These are phyloP conservation scores for Bondarzewia mesenterica DNA, from an alignment of 1,284 basidiomycete species.

Conservation along the genomic window DNA sequence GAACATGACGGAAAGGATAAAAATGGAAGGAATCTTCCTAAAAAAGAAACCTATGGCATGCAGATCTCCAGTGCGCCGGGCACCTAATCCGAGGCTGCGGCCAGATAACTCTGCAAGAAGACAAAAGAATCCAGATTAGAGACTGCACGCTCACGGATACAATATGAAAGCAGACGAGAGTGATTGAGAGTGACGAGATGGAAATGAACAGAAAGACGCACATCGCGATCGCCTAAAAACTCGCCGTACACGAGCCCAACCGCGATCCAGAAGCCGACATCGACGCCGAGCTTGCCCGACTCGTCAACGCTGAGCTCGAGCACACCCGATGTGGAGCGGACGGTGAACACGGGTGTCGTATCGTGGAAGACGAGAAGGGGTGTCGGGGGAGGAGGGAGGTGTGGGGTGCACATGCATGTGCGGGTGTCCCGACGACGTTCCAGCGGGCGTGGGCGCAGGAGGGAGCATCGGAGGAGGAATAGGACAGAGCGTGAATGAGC, in stretches of 20 bases:
- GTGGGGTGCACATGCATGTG: conserved; percentile 28
- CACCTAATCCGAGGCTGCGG: conserved; percentile 1
- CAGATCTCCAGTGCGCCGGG: too few species aligned
- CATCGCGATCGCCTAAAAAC: conserved; percentile 69
- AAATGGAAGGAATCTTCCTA: too few species aligned
- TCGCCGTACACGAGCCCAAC: conserved; percentile 67
- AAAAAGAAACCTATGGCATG: too few species aligned
- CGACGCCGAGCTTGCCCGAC: conserved; percentile 55
- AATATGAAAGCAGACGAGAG: too few species aligned
- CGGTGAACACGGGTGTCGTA: conserved; percentile 55
- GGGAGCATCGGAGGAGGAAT: conserved; percentile 22
- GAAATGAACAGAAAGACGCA: conserved; percentile 22
- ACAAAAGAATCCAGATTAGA: too few species aligned
- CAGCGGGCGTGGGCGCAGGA: not conserved
- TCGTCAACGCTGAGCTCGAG: conserved; percentile 55
- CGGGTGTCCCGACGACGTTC: too few species aligned
- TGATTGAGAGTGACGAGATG: too few species aligned
- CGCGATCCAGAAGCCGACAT: conserved; percentile 69
- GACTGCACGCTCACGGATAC: too few species aligned
- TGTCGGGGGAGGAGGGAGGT: conserved; percentile 27
- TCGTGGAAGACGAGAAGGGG: conserved; percentile 62
- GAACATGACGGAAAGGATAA: too few species aligned
- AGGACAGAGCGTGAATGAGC: conserved; percentile 55
- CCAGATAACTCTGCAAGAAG: conserved; percentile 1
- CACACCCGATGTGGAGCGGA: conserved; percentile 48